These are phyloP conservation scores for Cryptomeria japonica DNA, from an alignment of 75 land plant genomes.

Conservation along the genomic window DNA sequence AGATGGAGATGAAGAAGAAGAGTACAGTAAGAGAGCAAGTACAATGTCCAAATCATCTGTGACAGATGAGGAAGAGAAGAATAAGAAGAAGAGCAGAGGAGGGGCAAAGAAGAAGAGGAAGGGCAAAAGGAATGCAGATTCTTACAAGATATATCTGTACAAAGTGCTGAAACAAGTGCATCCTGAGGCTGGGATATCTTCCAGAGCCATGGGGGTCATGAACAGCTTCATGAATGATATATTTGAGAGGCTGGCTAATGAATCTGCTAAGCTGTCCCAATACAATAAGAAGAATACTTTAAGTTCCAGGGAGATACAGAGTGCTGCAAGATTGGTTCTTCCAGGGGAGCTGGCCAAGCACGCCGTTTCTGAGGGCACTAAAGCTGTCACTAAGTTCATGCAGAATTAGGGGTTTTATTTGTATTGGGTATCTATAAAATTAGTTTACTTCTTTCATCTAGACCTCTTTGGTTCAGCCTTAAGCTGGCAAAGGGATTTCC, in stretches of 20 bases:
- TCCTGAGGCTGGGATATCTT: slow-evolving; percentile 25
- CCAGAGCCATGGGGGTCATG: slow-evolving; percentile 28
- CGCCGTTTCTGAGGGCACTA: slow-evolving; percentile 23
- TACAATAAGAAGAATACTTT: slow-evolving; percentile 16
- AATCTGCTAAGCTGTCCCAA: slow-evolving; percentile 15
- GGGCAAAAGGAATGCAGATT: not conserved
- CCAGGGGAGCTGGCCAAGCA: slow-evolving; percentile 33
- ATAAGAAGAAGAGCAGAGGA: not conserved
- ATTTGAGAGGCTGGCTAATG: slow-evolving; percentile 18
- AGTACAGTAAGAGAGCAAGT: no score
- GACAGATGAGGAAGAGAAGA: not conserved
- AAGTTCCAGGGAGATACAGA: slow-evolving; percentile 27
- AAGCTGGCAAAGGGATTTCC: no score
- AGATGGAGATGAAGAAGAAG: not conserved
- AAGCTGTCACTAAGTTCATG: slow-evolving; percentile 24
- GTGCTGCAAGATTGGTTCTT: slow-evolving; percentile 13
- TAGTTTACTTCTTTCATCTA: no score
- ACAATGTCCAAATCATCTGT: not conserved
- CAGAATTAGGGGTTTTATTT: no score
- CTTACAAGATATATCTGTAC: not conserved
- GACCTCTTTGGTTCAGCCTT: no score
- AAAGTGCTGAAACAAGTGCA: slow-evolving; percentile 25
- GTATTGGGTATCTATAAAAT: no score
- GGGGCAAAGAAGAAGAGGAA: not conserved
- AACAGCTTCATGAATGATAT: slow-evolving; percentile 8